Base-by-base conservation (phyloP, 1,284 basidiomycete species). In the Cryptococcus floricola region DNA sequence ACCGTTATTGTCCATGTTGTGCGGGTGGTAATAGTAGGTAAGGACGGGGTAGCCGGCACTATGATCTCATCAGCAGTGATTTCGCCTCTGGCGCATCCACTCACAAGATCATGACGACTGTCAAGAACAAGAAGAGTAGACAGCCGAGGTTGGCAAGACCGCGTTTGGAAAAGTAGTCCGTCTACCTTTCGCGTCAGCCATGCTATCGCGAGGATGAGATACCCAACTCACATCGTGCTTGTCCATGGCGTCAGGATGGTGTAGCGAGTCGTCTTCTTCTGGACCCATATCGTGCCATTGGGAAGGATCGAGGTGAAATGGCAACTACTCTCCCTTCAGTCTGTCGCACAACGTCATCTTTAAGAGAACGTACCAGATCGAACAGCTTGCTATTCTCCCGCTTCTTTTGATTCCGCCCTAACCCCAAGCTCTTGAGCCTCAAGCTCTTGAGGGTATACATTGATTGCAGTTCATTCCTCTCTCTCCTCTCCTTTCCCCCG, bases 11-110 rank as follows among this genome's bases (percentile, higher is more conserved):
- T 51, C 37, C 10, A 50, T 43, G 27, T 48, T 9, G 23, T 28
- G 41, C 27, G 4, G 49, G 31, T 7, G 75, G 78, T 78, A 83
- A 60, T 80, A 81, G 45, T 80, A 79, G 61, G 14, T 27, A 25
- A 90, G 82, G 69, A 93, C 84, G 2, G 63, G 63, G 46, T 59
- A 59, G 25, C 58, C 61, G 23, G 52, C 60, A 19, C 12, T 37
- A 28, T 41, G 6, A n/a, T n/a, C 28, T 45, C 14, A 16, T 37
- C 19, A 37, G 25, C 25, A 31, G 13, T 19, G 18, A 31, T 10
- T 34, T 10, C 5, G 10, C 14, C 7, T 25, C 28, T 0, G 6
- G 7, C 41, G 14, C 18, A n/a, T 27, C 23, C 9, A 53, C 68
- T 59, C 42, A 68, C 64, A 71, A 69, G 10, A 70, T 48, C 27